These are phyloP conservation scores for Phytophthora nicotianae DNA, from an alignment of 352 stramenopile genomes.

Conservation along the genomic window DNA sequence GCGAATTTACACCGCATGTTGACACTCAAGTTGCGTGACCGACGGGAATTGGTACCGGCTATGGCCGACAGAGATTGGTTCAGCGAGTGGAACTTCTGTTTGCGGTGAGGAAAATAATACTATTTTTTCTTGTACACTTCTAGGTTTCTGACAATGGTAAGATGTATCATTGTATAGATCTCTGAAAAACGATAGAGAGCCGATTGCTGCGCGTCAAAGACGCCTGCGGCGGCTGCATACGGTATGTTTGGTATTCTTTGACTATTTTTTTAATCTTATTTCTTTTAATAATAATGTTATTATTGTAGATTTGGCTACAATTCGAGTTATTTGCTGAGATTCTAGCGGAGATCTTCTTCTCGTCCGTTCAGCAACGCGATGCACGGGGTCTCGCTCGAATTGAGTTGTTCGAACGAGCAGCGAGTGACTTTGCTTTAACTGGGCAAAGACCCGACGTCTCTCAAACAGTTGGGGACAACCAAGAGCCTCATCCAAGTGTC, in stretches of 20 bases:
- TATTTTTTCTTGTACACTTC: background rate
- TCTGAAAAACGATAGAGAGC: slow-evolving; percentile 44
- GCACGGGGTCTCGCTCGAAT: slow-evolving; percentile 23
- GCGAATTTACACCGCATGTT: slow-evolving; percentile 59
- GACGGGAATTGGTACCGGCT: slow-evolving; percentile 49
- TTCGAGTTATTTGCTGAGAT: slow-evolving; percentile 77
- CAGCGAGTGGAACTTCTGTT: slow-evolving; percentile 81
- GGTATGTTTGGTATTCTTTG: slow-evolving; percentile 31
- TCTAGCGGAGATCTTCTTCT: slow-evolving; percentile 71
- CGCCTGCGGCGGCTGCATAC: slow-evolving; percentile 65
- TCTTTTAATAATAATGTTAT: background rate
- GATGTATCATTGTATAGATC: slow-evolving; percentile 24
- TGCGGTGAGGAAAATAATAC: slow-evolving; percentile 37
- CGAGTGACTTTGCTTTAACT: slow-evolving; percentile 36
- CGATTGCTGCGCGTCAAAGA: slow-evolving; percentile 45
- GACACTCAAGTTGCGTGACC: slow-evolving; percentile 53
- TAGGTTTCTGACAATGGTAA: background rate
- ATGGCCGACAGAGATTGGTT: slow-evolving; percentile 83
- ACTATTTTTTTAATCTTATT: background rate
- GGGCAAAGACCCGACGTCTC: slow-evolving; percentile 20
- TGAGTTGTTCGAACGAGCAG: slow-evolving; percentile 35
- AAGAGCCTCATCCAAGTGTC: slow-evolving; percentile 14
- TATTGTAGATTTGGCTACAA: slow-evolving; percentile 74
- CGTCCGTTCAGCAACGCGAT: slow-evolving; percentile 50
- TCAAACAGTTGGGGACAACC: slow-evolving; percentile 1